These are phyloP conservation scores for Echinochloa phyllopogon DNA, from an alignment of 176 grass and related monocot species.

Conservation along the genomic window DNA sequence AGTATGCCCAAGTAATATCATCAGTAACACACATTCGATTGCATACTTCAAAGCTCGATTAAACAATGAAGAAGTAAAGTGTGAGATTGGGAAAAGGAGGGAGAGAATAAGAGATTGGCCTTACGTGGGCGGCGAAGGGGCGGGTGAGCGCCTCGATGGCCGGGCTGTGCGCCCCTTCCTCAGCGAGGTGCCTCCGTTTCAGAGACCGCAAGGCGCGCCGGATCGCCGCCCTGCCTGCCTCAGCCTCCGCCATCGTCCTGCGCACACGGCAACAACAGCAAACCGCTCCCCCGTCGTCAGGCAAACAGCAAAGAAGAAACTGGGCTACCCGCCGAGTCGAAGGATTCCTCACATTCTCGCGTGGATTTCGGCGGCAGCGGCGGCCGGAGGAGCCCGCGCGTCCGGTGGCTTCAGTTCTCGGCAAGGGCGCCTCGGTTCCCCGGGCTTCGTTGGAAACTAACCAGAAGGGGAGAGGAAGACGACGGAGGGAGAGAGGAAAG, in stretches of 20 bases:
- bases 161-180: slow-evolving; percentile 81
- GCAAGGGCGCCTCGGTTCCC: slow-evolving; percentile 28
- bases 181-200: slow-evolving; percentile 64
- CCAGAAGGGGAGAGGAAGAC: neutral
- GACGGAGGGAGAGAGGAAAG: neutral
- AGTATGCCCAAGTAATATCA: neutral
- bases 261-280: slow-evolving; percentile 24
- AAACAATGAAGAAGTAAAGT: neutral
- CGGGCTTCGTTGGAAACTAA: neutral
- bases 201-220: slow-evolving; percentile 54
- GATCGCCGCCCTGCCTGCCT: slow-evolving; percentile 68
- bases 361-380: neutral
- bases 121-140: slow-evolving; percentile 79
- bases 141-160: slow-evolving; percentile 72
- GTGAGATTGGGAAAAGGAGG: slow-evolving; percentile 6
- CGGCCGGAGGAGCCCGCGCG: slow-evolving; percentile 12
- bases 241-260: slow-evolving; percentile 74
- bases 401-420: slow-evolving; percentile 22
- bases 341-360: slow-evolving; percentile 11
- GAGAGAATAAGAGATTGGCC: slow-evolving; percentile 12
- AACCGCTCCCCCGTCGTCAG: neutral
- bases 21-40: neutral
- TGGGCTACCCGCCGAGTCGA: neutral
- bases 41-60: slow-evolving; percentile 3
- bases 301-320: neutral